Evolutionary conservation across 2,329 filamentous ascomycete genomes (phyloP), one percentile per base, ranked within the genome.

Genomic region (Clonostachys byssicola): DNA sequence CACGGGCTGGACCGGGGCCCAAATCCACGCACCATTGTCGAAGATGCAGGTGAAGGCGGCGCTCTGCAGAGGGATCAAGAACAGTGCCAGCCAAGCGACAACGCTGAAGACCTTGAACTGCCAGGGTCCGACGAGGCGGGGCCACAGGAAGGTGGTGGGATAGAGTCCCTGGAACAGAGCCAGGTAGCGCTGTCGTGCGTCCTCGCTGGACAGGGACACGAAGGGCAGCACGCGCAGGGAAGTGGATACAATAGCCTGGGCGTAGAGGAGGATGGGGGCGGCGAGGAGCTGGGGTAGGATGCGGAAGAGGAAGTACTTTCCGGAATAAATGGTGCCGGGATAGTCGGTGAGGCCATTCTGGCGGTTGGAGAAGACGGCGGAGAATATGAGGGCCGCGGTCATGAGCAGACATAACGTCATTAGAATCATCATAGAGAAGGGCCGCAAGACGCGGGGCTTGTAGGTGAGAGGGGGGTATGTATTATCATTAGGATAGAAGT

Each of bases 271-370:
- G 35, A 95, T 68, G 12, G 85, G 54, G 17, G 83, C 82, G 1
- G 85, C 89, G 13, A 95, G 60, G 0, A 95, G 70, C 48, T 91
- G 89, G 3, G 92, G 92, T 2, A 96, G 70, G 53, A 95, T 89
- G 51, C 90, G 81, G 63, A 95, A 94, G 42, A 95, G 66, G 62
- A 96, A 96, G 66, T 95, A 96, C 53, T 84, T 77, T 9, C 76
- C 77, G 44, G 85, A 86, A 51, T 88, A 86, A 48, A 90, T 85
- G 33, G 68, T 73, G 42, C 76, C 77, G 34, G 72, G 70, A 61
- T 92, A 96, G 5, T 75, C 66, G 60, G 80, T 83, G 12, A 96
- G 69, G 1, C 89, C 89, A 10, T 74, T 64, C 52, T 85, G 74
- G 6, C 67, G 63, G 36, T 74, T 66, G 12, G 87, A 89, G 68